Percentiles rank a stretch among this genome's conserved stretches.
These are phyloP conservation scores for Phytophthora sp. DNA, from an alignment of 352 stramenopile genomes.

Conservation along the genomic window DNA sequence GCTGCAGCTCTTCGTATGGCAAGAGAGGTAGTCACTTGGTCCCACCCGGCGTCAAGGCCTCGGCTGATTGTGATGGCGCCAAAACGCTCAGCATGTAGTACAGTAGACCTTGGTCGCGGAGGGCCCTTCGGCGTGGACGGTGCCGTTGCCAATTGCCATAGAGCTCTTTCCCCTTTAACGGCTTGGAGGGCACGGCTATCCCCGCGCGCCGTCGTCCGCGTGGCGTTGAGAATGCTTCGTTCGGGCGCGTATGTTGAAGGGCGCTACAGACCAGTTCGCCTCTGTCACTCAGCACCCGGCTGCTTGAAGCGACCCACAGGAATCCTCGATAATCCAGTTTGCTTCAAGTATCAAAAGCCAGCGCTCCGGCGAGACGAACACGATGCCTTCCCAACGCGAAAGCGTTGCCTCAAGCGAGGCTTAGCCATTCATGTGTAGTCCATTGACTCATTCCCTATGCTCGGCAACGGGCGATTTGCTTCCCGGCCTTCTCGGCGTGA, in stretches of 20 bases:
- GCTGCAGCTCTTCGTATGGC: constrained; percentile 19
- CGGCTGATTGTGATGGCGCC: no score
- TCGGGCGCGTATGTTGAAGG: constrained; percentile 10
- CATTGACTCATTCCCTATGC: constrained; percentile 18
- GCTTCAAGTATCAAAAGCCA: constrained; percentile 2
- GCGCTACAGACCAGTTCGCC: constrained; percentile 1
- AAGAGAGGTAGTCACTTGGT: constrained; percentile 32
- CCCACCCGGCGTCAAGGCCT: constrained; percentile 22
- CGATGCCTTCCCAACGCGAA: no score
- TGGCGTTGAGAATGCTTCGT: constrained; percentile 1
- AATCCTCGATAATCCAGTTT: not conserved
- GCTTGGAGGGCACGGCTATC: constrained; percentile 11
- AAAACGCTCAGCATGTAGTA: no score
- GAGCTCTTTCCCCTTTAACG: constrained; percentile 18
- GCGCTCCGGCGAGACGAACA: not conserved
- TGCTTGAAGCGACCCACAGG: not conserved
- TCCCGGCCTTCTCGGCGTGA: not conserved
- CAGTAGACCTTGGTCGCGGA: no score
- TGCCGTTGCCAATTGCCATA: constrained; percentile 35
- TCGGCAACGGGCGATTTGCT: constrained; percentile 15
- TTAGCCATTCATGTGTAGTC: not conserved
- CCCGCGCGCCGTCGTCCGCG: constrained; percentile 1
- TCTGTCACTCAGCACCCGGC: constrained; percentile 4
- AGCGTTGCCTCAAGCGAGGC: no score
- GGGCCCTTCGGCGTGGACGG: constrained; percentile 3